Base-by-base conservation (phyloP, 805 yeast species). In the Nakazawaea anatomiae region DNA sequence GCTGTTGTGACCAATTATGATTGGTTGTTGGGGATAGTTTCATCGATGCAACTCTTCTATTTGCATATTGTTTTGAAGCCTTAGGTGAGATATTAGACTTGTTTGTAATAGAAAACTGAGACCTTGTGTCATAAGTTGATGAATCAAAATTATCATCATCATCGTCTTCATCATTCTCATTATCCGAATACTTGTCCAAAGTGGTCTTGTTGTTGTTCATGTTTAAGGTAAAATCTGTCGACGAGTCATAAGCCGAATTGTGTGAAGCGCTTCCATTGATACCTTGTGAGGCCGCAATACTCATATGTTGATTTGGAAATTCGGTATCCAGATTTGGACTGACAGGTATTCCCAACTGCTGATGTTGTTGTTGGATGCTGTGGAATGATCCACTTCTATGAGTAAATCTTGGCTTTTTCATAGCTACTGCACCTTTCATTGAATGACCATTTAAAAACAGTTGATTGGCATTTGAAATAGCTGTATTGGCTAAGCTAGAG, bases 21-120 rank as follows among this genome's bases (percentile, higher is more conserved):
- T 38, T 38, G 18, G 40, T 52, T 4, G 40, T 36, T 10, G 47
- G 52, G 14, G 30, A n/a, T n/a, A 11, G 44, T 39, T 51, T 50
- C 43, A 48, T 35, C 32, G 50, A 43, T 5, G 36, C 42, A 28
- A 46, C 52, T 42, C 54, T 47, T 44, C 57, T 46, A 35, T 42
- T 42, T 9, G 52, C 12, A 35, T 10, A 18, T 12, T 50, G 43
- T n/a, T 43, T 36, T 27, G 39, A 18, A 14, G 36, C 12, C 6
- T 29, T 38, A 30, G 48, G 45, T 8, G 54, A 36, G 29, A 35
- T 42, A 38, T 34, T 49, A 7, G 45, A 40, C 29, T 30, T 39
- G 14, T 42, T 53, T 7, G 43, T n/a, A 6, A 41, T 14, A 10
- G 51, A 53, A 27, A 31, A 39, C 39, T 50, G 50, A 6, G 50